A percentile compares a stretch with the other conserved stretches of the same genome.
Conservation (phyloP, 352 stramenopile genomes). For the Globisporangium uncinulatum region DNA sequence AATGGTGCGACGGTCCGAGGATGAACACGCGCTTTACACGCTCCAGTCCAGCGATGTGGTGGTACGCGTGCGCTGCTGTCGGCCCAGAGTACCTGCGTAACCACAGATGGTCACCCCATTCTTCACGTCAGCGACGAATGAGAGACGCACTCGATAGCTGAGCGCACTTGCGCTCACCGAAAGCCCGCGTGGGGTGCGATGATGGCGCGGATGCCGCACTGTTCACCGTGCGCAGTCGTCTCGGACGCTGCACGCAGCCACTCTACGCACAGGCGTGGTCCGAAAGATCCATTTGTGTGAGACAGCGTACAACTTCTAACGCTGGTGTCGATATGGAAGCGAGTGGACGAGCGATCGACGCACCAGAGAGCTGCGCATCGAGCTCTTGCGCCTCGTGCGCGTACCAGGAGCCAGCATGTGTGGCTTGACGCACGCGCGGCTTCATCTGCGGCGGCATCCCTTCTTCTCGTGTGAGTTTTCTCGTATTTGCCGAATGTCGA, state of each 20-base stretch:
- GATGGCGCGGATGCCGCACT: slow-evolving; percentile 55
- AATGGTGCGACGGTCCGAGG: slow-evolving; percentile 95
- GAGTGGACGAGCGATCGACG: not conserved
- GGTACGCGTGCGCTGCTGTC: slow-evolving; percentile 92
- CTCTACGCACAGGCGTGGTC: slow-evolving; percentile 16
- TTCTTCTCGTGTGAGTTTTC: not conserved
- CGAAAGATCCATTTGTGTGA: too few species aligned
- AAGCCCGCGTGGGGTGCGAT: slow-evolving; percentile 88
- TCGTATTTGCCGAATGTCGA: too few species aligned
- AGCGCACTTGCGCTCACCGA: slow-evolving; percentile 21
- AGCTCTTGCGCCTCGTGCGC: slow-evolving; percentile 58
- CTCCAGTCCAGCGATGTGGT: slow-evolving; percentile 73
- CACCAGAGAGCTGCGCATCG: slow-evolving; percentile 49
- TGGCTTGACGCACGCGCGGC: slow-evolving; percentile 55
- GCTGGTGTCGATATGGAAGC: too few species aligned
- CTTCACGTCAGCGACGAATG: not conserved
- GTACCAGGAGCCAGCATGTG: slow-evolving; percentile 84
- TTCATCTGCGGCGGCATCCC: not conserved
- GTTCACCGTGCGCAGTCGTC: slow-evolving; percentile 27
- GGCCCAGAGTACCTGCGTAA: slow-evolving; percentile 87
- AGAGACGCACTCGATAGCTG: not conserved
- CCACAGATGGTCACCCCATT: not conserved
- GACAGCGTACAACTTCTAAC: too few species aligned
- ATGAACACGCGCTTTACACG: slow-evolving; percentile 86
- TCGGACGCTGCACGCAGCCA: slow-evolving; percentile 46